Conservation (phyloP, 2,329 filamentous ascomycete species). For the Epichloe typhina region DNA sequence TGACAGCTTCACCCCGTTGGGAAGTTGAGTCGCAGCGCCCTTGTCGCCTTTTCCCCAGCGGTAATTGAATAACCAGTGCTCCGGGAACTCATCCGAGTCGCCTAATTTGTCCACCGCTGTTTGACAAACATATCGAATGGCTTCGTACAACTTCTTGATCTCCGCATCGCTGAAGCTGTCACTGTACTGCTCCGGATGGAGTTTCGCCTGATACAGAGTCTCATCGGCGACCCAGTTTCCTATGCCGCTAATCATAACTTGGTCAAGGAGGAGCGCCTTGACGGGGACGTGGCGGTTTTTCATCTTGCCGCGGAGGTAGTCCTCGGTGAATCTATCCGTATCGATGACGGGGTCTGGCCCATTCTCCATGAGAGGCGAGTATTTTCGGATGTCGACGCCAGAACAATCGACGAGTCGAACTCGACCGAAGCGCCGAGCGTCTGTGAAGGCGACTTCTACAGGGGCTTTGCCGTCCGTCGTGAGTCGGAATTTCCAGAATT, state of each 20-base stretch:
- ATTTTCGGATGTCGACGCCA: slow-evolving; percentile 59
- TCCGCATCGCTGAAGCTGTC: slow-evolving; percentile 65
- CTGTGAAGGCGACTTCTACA: slow-evolving; percentile 65
- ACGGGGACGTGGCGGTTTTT: slow-evolving; percentile 68
- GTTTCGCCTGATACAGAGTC: slow-evolving; percentile 72
- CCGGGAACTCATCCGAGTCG: slow-evolving; percentile 73
- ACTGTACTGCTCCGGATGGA: slow-evolving; percentile 90
- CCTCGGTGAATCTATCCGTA: slow-evolving; percentile 59
- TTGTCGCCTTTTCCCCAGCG: slow-evolving; percentile 88
- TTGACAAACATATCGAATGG: slow-evolving; percentile 66
- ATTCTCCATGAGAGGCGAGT: slow-evolving; percentile 75
- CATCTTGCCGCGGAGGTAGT: slow-evolving; percentile 62
- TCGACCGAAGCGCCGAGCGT: slow-evolving; percentile 65
- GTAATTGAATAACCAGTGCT: slow-evolving; percentile 78
- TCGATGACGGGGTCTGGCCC: slow-evolving; percentile 88
- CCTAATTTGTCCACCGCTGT: slow-evolving; percentile 66
- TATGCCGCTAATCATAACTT: slow-evolving; percentile 78
- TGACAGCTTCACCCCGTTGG: slow-evolving; percentile 72
- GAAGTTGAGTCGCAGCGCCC: slow-evolving; percentile 49
- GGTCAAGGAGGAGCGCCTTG: slow-evolving; percentile 80
- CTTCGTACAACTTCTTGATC: slow-evolving; percentile 56
- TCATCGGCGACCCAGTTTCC: slow-evolving; percentile 98
- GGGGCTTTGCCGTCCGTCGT: slow-evolving; percentile 44
- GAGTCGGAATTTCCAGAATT: slow-evolving; percentile 76
- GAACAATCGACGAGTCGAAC: slow-evolving; percentile 73